Evolutionary conservation across 257 asterid genomes (phyloP).

Genomic region (Jacaranda mimosifolia): DNA sequence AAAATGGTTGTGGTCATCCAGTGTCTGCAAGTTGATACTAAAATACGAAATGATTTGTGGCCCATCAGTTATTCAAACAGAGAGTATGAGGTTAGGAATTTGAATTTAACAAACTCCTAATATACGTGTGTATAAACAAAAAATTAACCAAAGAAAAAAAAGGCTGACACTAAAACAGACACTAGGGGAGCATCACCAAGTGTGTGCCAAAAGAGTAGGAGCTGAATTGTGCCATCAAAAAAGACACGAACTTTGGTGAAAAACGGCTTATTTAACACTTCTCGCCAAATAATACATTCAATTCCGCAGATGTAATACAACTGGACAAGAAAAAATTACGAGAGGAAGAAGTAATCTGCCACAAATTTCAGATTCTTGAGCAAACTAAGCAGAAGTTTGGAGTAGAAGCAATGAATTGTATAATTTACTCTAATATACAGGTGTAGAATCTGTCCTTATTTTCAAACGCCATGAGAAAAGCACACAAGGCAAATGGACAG

Average conservation of each 20-base stretch:
- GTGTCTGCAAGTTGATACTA: background rate
- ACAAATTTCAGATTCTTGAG: no score
- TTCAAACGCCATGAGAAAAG: constrained; percentile 23
- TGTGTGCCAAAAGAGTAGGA: no score
- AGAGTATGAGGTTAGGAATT: background rate
- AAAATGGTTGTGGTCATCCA: background rate
- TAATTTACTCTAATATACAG: constrained; percentile 51
- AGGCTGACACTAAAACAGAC: no score
- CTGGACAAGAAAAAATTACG: background rate
- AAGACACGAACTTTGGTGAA: no score
- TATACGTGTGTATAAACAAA: background rate
- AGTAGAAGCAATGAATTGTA: constrained; percentile 33
- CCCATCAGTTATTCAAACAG: no score
- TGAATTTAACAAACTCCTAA: background rate
- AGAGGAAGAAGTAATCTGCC: background rate
- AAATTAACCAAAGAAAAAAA: no score
- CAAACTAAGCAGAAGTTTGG: background rate
- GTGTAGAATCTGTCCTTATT: constrained; percentile 47
- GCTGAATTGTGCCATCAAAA: no score
- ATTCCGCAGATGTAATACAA: no score
- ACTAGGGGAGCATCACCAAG: no score
- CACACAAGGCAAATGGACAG: constrained; percentile 31
- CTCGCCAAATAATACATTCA: no score
- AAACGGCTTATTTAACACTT: no score
- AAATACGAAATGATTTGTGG: background rate